Base-by-base conservation (phyloP, 2,329 filamentous ascomycete genomes). In the Fusarium kyushuense region DNA sequence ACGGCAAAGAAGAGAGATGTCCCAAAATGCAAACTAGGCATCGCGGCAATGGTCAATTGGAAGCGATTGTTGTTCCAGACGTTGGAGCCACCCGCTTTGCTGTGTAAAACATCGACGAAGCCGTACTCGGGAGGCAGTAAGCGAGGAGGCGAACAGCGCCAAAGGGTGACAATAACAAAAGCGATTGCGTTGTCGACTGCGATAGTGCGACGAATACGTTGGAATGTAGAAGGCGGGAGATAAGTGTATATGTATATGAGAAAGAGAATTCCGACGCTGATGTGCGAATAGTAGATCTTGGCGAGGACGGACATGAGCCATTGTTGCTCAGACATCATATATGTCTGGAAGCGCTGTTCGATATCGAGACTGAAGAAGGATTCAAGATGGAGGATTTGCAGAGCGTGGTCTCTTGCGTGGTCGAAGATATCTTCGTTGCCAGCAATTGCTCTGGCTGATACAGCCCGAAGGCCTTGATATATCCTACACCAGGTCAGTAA, bases 11-110 rank as follows among this genome's bases (percentile, higher is more conserved):
- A 79, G 4, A 79, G 69, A 0, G 79, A 71, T 0, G 78, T 81
- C 30, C 82, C 83, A 62, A 83, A 84, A 65, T 84, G 83, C 16
- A 84, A 70, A 19, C 79, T 82, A 2, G 82, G 82, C 82, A 84
- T 84, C 27, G 82, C 83, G 0, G 82, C 82, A 59, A 84, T 83
- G 10, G 81, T 84, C 13, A 84, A 71, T 66, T 82, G 81, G 57
- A 82, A 83, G 21, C 76, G 75, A 64, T 84, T 84, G 54, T 82
- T 76, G 19, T 78, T 82, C 82, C 81, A 84, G 2, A 72, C 72
- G 38, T 71, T 78, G 11, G 65, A 69, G 2, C 68, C 53, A 57
- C 73, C 38, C 11, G 64, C 63, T 41, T 72, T 75, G 47, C 73
- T 66, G 47, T 84, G 82, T 9, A 84, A 75, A 16, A 83, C 70